Base-by-base conservation (phyloP, 1,139 yeast genomes). In the Scheffersomyces stambukii region DNA sequence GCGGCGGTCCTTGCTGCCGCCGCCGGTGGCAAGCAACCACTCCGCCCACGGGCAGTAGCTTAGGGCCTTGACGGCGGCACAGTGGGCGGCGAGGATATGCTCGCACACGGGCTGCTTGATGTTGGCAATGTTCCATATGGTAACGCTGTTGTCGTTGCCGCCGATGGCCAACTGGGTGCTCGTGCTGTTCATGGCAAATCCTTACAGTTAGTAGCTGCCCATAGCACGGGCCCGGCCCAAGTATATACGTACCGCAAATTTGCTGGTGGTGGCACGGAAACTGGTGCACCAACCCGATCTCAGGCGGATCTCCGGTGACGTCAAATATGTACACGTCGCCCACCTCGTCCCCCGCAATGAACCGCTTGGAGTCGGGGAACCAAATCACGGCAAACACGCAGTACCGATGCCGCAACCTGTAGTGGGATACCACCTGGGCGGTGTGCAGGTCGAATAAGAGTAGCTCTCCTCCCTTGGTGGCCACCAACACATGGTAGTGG, bases 81-180 rank as follows among this genome's bases (percentile, higher is more conserved):
- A 41, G 36, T 67, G 61, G 2, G 68, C 71, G n/a, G n/a, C n/a
- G 18, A 83, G 55, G 4, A 52, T 45, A 45, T 63, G 70, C 33
- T 56, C 57, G 29, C 72, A 41, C n/a, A 33, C 46, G 0, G 88
- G 85, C 0, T 42, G 33, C 1, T 34, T 28, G 6, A 58, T 38
- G 32, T 66, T 54, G 1, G 57, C 34, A 6, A 81, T 64, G 42
- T 77, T 71, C 89, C 89, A 82, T 2, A 83, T 55, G 0, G 80
- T 64, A 35, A 88, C 80, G 17, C 73, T 57, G 43, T 82, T 81
- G 46, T 82, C 88, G 47, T 82, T 82, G 5, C 83, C 80, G 1
- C 94, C 94, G 9, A 81, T 66, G 0, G 89, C 83, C 8, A 80
- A 43, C 33, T 75, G 75, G 3, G 62, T 55, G 16, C 57, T 54